Evolutionary conservation across 1,284 basidiomycete genomes (phyloP), one percentile per base, ranked within the genome.

Genomic region (Ceratobasidium papillatum): DNA sequence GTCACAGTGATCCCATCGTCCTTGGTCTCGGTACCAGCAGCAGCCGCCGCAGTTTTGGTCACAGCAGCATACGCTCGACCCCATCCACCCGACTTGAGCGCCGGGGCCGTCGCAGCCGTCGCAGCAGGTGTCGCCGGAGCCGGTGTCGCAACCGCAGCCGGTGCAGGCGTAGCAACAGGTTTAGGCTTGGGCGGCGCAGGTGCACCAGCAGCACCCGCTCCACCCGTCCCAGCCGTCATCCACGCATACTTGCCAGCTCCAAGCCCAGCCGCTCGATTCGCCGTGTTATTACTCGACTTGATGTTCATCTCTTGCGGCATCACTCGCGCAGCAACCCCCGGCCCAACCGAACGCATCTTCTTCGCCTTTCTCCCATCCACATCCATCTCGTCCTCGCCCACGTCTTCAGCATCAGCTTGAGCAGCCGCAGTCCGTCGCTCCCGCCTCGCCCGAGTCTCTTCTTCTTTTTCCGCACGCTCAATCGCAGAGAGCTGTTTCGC

Each of bases 261-360:
- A 41, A 93, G 80, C 12, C 78, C 79, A n/a, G 93, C 91, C 1
- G 92, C 92, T 79, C 93, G 91, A 78, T 89, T 91, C n/a, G 94
- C 94, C 3, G 92, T 91, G 38, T 92, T 92, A 80, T 95, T 94
- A 56, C 91, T 92, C 89, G 95, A 89, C 80, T 94, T 94, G 85
- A 95, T 95, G 77, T 91, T 85, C 78, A 94, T 91, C 79, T 95
- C 94, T 81, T 94, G 94, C 1, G 89, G 90, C 91, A 95, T 94
- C 80, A 94, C 95, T 74, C 90, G 85, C 64, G 93, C 92, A 0
- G 91, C 92, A 11, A 94, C 91, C 2, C 92, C 92, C 0, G 93
- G 92, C 0, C 93, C 93, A 36, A 93, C 91, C 81, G 91, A 92
- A 80, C 94, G 93, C 82, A 90, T 88, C 82, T 94, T 94, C 51